These are phyloP conservation scores for Talaromyces borbonicus DNA, from an alignment of 495 filamentous ascomycete species.

Conservation along the genomic window DNA sequence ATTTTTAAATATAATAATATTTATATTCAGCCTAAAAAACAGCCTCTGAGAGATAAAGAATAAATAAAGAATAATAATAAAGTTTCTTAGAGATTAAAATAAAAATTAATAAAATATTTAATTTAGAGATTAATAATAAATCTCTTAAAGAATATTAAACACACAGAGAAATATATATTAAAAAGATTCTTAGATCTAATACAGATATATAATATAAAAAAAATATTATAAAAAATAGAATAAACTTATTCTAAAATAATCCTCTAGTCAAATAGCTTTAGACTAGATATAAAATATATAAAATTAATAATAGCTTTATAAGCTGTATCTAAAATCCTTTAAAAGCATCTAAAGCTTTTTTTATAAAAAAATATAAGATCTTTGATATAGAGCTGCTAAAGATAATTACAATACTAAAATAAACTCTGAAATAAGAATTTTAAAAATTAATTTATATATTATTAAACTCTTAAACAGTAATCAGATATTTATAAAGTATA, in stretches of 20 bases:
- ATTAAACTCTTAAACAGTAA: too few relatives aligned
- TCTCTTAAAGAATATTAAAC: neutral
- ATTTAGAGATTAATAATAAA: too few relatives aligned
- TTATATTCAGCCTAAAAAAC: constrained; percentile 1
- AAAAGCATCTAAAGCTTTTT: constrained; percentile 4
- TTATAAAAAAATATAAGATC: constrained; percentile 8
- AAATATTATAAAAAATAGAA: constrained; percentile 2
- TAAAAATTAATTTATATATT: constrained; percentile 7
- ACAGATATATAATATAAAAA: constrained; percentile 1
- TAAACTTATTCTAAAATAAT: neutral
- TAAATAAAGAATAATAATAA: constrained; percentile 4
- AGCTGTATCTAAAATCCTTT: constrained; percentile 5
- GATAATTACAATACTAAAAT: constrained; percentile 3
- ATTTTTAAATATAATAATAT: neutral
- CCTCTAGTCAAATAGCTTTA: constrained; percentile 2
- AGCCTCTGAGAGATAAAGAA: neutral
- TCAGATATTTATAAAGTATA: too few relatives aligned
- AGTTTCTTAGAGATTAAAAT: neutral
- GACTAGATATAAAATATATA: constrained; percentile 6
- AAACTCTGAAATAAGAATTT: neutral
- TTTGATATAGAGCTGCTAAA: constrained; percentile 2
- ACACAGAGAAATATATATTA: neutral
- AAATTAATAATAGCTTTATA: constrained; percentile 8
- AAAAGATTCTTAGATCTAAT: neutral
- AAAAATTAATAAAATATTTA: neutral